These are phyloP conservation scores for Hypoxylon cercidicola DNA, from an alignment of 495 filamentous ascomycete species.

Conservation along the genomic window DNA sequence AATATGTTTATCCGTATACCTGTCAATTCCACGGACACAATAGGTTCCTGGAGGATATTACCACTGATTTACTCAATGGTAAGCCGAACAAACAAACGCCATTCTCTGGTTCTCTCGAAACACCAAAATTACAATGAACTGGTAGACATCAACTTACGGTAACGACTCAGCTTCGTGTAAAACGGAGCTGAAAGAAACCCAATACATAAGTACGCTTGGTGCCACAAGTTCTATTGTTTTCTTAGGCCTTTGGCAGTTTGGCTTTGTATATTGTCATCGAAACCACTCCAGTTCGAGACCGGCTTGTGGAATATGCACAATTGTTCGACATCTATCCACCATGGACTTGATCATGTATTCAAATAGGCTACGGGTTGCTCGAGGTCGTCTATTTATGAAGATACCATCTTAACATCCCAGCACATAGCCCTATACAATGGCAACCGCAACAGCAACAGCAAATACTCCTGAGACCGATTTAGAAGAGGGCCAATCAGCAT, in stretches of 20 bases:
- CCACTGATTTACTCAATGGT: no score
- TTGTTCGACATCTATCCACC: conserved; percentile 27
- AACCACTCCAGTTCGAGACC: conserved; percentile 1
- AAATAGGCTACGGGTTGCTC: conserved; percentile 25
- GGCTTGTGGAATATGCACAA: conserved; percentile 36
- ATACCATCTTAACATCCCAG: conserved; percentile 1
- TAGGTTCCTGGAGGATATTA: no score
- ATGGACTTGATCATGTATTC: conserved; percentile 8
- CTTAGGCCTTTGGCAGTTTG: not conserved
- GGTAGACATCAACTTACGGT: not conserved
- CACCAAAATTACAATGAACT: not conserved
- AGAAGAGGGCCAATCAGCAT: conserved; percentile 22
- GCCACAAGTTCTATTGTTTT: conserved; percentile 3
- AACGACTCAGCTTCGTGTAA: not conserved
- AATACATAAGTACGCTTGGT: conserved; percentile 4
- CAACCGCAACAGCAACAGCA: conserved; percentile 19
- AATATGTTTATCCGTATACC: no score
- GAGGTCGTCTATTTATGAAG: not conserved
- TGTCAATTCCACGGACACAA: no score
- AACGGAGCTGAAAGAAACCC: not conserved
- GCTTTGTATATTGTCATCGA: conserved; percentile 25
- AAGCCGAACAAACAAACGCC: not conserved
- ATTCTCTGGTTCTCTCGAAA: not conserved
- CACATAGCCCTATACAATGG: conserved; percentile 26
- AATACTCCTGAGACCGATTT: conserved; percentile 15